phyloP scores from a whole-genome alignment of 176 grass and related monocot genomes.

The Carex scoparia region DNA sequence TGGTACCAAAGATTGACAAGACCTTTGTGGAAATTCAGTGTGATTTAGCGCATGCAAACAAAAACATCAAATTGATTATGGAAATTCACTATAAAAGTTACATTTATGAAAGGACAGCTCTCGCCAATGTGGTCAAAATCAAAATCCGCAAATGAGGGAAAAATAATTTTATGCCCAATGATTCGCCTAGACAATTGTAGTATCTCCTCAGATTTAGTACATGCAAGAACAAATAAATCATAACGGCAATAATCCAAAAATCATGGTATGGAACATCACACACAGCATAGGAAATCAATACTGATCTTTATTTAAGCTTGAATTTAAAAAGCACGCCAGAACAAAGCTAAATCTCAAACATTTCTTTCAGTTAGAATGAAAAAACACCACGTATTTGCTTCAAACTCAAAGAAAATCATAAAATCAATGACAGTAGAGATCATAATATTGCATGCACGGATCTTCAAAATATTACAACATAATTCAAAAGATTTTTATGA shows the following conservation, averaged over 20 bases:
- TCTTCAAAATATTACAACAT: conserved; percentile 10
- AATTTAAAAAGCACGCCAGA: conserved; percentile 2
- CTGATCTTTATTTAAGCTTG: conserved; percentile 14
- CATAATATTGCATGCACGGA: conserved; percentile 25
- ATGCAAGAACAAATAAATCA: conserved; percentile 20
- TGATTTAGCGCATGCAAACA: conserved; percentile 7
- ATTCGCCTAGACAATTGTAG: not conserved
- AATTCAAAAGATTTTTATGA: not conserved
- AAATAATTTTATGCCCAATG: not conserved
- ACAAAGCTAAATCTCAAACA: conserved; percentile 24
- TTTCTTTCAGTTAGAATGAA: not conserved
- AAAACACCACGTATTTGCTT: not conserved
- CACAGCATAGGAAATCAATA: not conserved
- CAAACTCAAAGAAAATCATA: not conserved
- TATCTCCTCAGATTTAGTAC: conserved; percentile 9
- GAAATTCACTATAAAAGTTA: conserved; percentile 12
- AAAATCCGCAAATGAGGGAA: not conserved
- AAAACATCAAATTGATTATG: conserved; percentile 2
- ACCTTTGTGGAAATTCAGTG: not conserved
- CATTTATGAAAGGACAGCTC: not conserved
- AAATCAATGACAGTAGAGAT: conserved; percentile 10
- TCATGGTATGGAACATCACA: conserved; percentile 2
- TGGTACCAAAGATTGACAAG: not conserved
- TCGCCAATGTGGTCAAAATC: conserved; percentile 1
- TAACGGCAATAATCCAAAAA: not conserved